Conservation (phyloP, 2,329 filamentous ascomycete species). For the Scolecobasidium constrictum region DNA sequence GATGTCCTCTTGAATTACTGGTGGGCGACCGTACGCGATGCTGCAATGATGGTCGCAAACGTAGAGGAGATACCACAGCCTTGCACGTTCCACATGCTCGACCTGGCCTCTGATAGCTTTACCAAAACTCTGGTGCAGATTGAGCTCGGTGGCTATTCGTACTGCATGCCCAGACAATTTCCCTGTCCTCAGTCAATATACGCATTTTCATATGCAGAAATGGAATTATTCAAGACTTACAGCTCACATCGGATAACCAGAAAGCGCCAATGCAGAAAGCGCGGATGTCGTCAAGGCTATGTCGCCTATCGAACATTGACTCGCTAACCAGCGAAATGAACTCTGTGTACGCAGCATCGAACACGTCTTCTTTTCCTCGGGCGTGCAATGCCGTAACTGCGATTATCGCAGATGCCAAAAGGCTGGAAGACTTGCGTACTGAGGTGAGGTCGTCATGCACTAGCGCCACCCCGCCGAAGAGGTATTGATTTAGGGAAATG, state of each 20-base stretch:
- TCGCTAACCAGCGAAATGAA: conserved; percentile 10
- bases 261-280: conserved; percentile 27
- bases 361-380: conserved; percentile 10
- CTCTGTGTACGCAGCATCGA: conserved; percentile 10
- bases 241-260: conserved; percentile 24
- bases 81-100: conserved; percentile 22
- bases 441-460: conserved; percentile 39
- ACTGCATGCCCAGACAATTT: conserved; percentile 17
- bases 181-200: neutral
- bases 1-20: conserved; percentile 24
- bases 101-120: conserved; percentile 22
- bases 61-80: conserved; percentile 29
- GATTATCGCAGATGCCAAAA: conserved; percentile 10
- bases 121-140: conserved; percentile 26
- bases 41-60: conserved; percentile 30
- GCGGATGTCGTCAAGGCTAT: conserved; percentile 19
- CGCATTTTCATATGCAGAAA: neutral
- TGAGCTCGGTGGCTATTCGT: conserved; percentile 28
- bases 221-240: conserved; percentile 6
- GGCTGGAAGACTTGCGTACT: conserved; percentile 9
- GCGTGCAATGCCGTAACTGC: conserved; percentile 11
- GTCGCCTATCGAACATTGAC: conserved; percentile 11
- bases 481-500: conserved; percentile 38
- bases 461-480: conserved; percentile 42
- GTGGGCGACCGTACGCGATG: conserved; percentile 25